Evolutionary conservation across 2,329 filamentous ascomycete genomes (phyloP).

Genomic region (Epichloe glyceriae): DNA sequence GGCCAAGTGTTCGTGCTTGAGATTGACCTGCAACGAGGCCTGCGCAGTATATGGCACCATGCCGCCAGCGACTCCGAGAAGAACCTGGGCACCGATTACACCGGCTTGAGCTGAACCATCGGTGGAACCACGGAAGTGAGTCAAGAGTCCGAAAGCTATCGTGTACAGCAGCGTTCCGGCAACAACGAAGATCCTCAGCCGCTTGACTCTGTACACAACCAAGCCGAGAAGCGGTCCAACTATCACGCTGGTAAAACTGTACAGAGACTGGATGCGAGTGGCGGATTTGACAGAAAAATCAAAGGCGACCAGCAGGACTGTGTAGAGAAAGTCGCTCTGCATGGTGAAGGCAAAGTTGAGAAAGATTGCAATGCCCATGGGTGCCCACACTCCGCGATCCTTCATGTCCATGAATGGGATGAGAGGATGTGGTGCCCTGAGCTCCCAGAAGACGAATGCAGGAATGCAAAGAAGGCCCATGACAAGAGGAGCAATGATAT

Average conservation of each 20-base stretch:
- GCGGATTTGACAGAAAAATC: constrained; percentile 33
- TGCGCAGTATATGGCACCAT: constrained; percentile 46
- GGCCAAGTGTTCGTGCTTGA: constrained; percentile 41
- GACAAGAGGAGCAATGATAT: constrained; percentile 42
- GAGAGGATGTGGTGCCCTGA: constrained; percentile 41
- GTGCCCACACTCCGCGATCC: constrained; percentile 35
- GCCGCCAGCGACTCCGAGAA: constrained; percentile 45
- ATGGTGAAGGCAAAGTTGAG: constrained; percentile 32
- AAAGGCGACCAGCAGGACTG: constrained; percentile 41
- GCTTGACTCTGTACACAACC: constrained; percentile 33
- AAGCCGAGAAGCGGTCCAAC: constrained; percentile 34
- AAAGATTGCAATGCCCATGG: constrained; percentile 26
- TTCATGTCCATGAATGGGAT: constrained; percentile 39
- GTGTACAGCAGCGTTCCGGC: constrained; percentile 42
- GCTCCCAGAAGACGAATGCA: constrained; percentile 45
- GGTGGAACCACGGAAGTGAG: constrained; percentile 35
- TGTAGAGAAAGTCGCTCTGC: constrained; percentile 37
- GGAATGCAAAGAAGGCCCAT: constrained; percentile 45
- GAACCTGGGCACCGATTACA: constrained; percentile 46
- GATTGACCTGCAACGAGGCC: constrained; percentile 44
- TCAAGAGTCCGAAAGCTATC: constrained; percentile 41
- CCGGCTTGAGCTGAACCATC: constrained; percentile 36
- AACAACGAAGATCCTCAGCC: constrained; percentile 39
- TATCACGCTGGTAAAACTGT: constrained; percentile 35
- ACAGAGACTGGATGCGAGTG: constrained; percentile 35